Evolutionary conservation across 73 alveolate species (phyloP).

Genomic region (Symbiodinium natans): DNA sequence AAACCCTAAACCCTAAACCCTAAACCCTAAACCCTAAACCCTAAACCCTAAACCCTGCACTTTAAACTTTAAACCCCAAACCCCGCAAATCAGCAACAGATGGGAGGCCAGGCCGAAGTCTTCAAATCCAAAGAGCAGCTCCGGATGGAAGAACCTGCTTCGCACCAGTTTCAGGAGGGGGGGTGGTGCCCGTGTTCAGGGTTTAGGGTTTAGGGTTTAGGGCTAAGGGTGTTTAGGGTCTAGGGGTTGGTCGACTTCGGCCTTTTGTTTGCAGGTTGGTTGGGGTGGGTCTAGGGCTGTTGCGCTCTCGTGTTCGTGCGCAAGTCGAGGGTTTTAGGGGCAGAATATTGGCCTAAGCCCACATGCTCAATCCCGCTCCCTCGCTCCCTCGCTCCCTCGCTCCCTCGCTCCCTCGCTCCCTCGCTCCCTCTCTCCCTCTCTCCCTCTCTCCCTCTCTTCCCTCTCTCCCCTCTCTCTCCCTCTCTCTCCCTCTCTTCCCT

Average conservation of each 20-base stretch:
- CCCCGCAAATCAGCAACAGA: not conserved
- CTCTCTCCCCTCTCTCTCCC: no score
- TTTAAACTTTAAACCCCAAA: not conserved
- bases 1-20: no score
- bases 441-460: no score
- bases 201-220: no score
- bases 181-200: no score
- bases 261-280: not conserved
- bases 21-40: no score
- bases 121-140: constrained; percentile 19
- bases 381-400: no score
- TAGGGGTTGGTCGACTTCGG: not conserved
- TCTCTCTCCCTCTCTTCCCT: no score
- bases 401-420: no score
- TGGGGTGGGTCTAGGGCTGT: not conserved
- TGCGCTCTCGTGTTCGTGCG: not conserved
- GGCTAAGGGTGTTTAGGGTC: not conserved
- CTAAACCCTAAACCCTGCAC: not conserved
- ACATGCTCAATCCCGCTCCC: no score
- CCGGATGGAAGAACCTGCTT: constrained; percentile 33
- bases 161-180: not conserved
- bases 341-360: no score
- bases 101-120: constrained; percentile 20
- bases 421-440: no score
- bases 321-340: not conserved